These are phyloP conservation scores for Rhodotorula babjevae DNA, from an alignment of 768 basidiomycete species.

Conservation along the genomic window DNA sequence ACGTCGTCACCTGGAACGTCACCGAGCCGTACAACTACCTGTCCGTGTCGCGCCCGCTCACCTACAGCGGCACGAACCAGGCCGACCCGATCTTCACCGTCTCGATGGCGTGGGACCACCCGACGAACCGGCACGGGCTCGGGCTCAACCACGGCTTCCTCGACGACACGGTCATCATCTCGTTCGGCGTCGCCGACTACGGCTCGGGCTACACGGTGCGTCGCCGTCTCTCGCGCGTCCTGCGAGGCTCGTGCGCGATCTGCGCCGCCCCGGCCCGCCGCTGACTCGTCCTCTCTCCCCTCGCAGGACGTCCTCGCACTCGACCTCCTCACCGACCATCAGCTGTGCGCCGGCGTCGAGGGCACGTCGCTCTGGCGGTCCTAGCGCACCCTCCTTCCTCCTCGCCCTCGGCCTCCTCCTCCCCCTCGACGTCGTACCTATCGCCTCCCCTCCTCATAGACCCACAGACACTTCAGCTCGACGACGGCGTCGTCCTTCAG, in stretches of 20 bases:
- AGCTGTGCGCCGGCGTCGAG: slow-evolving; percentile 4
- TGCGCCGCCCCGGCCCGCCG: too few relatives aligned
- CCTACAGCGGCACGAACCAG: slow-evolving; percentile 28
- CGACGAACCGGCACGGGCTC: slow-evolving; percentile 5
- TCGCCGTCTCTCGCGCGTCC: background rate
- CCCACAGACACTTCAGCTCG: background rate
- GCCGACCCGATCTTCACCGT: slow-evolving; percentile 34
- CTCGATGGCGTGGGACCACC: slow-evolving; percentile 18
- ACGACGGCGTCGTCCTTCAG: too few relatives aligned
- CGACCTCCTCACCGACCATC: slow-evolving; percentile 22
- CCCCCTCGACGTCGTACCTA: background rate
- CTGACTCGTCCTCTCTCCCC: background rate
- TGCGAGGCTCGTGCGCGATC: too few relatives aligned
- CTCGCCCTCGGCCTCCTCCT: too few relatives aligned
- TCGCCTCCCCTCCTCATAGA: background rate
- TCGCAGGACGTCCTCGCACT: slow-evolving; percentile 16
- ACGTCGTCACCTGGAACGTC: slow-evolving; percentile 31
- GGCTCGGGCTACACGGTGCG: slow-evolving; percentile 15
- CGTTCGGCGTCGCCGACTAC: slow-evolving; percentile 29
- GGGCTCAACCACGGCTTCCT: slow-evolving; percentile 32
- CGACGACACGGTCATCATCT: slow-evolving; percentile 25
- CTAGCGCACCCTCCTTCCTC: background rate
- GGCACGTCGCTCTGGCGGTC: background rate
- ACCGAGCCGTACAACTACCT: slow-evolving; percentile 32
- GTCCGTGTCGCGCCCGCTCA: slow-evolving; percentile 23